phyloP scores from a whole-genome alignment of 495 filamentous ascomycete species.

The Lophium mytilinum region DNA sequence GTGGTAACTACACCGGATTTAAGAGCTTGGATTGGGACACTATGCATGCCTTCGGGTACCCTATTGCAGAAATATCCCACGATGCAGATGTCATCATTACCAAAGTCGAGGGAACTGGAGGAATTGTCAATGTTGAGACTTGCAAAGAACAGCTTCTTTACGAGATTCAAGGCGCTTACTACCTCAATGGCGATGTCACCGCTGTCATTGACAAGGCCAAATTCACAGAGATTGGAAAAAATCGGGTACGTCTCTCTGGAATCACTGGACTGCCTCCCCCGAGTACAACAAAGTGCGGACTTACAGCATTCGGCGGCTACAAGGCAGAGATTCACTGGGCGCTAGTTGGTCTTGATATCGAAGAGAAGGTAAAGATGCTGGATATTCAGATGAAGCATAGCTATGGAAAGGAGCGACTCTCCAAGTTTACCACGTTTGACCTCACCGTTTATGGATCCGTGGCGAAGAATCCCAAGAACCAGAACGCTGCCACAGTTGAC shows the following conservation, averaged over 20 bases:
- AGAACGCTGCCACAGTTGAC: conserved; percentile 35
- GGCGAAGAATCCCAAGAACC: conserved; percentile 7
- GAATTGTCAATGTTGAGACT: conserved; percentile 20
- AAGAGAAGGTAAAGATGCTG: conserved; percentile 26
- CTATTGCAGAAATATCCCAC: conserved; percentile 24
- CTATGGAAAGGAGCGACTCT: neutral
- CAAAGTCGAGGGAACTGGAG: conserved; percentile 24
- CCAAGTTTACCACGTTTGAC: no score
- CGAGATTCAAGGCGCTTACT: conserved; percentile 32
- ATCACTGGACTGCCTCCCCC: conserved; percentile 34
- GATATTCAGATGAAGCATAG: conserved; percentile 25
- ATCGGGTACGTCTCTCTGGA: conserved; percentile 30
- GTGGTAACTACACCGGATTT: conserved; percentile 25
- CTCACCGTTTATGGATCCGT: no score
- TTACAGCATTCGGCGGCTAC: conserved; percentile 26
- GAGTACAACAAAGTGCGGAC: conserved; percentile 31
- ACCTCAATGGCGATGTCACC: conserved; percentile 29
- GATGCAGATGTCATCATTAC: conserved; percentile 21
- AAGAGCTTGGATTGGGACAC: conserved; percentile 21
- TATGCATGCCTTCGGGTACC: conserved; percentile 25
- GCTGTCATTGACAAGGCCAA: conserved; percentile 30
- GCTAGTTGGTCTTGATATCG: conserved; percentile 27
- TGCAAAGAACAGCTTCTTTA: conserved; percentile 28
- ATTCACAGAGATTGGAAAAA: conserved; percentile 28
- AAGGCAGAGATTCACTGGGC: conserved; percentile 27